Conservation (phyloP, 2,329 filamentous ascomycete species). For the Hypoxylon sp. region DNA sequence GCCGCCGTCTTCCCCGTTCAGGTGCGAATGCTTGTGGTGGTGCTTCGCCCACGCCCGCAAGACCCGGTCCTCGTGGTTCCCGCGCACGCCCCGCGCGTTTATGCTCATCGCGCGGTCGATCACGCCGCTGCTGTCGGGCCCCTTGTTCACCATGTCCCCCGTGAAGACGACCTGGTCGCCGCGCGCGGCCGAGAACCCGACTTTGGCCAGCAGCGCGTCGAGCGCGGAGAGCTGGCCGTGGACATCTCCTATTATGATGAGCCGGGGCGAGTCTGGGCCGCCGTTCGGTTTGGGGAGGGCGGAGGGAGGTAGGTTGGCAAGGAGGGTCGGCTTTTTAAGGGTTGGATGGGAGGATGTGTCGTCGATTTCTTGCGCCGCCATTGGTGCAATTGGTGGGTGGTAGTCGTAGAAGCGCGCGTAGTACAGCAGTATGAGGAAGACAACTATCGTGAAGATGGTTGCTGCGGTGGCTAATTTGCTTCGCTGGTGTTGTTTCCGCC, state of each 20-base stretch:
- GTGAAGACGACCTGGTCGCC: constrained; percentile 82
- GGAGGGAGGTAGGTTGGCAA: constrained; percentile 28
- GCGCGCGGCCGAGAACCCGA: constrained; percentile 69
- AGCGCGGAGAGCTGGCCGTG: constrained; percentile 86
- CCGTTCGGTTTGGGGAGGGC: constrained; percentile 28
- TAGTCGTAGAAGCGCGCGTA: constrained; percentile 14
- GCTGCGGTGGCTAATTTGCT: constrained; percentile 31
- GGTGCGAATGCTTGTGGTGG: constrained; percentile 42
- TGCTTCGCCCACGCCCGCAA: constrained; percentile 71
- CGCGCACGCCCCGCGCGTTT: constrained; percentile 85
- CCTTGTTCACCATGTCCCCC: constrained; percentile 88
- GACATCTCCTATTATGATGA: constrained; percentile 91
- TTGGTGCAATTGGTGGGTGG: background rate
- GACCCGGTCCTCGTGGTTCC: constrained; percentile 92
- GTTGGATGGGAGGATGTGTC: background rate
- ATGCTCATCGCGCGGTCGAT: constrained; percentile 81
- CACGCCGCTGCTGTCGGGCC: constrained; percentile 84
- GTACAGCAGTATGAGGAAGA: constrained; percentile 22
- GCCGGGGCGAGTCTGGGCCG: constrained; percentile 63
- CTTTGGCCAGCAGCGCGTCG: constrained; percentile 74
- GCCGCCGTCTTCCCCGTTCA: constrained; percentile 47
- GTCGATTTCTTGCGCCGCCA: constrained; percentile 12
- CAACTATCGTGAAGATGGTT: constrained; percentile 25
- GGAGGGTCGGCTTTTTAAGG: constrained; percentile 31
- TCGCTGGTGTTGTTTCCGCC: constrained; percentile 29